Base-by-base conservation (phyloP, 2,329 filamentous ascomycete genomes). In the Hymenoscyphus fructigenus region DNA sequence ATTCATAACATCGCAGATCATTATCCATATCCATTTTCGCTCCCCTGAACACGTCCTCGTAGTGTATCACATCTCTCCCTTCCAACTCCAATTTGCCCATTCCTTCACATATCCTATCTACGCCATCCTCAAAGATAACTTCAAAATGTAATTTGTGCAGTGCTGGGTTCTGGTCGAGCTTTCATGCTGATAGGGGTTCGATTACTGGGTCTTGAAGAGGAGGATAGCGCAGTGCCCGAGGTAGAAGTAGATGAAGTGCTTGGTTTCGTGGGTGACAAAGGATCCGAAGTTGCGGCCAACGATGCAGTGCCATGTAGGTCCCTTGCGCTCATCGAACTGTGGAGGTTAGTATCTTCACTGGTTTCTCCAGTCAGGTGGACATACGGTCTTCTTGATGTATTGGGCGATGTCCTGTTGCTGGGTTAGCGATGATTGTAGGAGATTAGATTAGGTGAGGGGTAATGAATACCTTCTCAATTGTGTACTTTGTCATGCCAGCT, bases 191-290 rank as follows among this genome's bases (percentile, higher is more conserved):
- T 36, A 34, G 59, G 12, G 23, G 23, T 50, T 29, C 14, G 44
- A 65, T 71, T 88, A 98, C 87, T 97, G 94, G 50, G 95, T 99
- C 86, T 99, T 99, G 88, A 98, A 99, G 61, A 99, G 88, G 64
- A 99, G 86, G 77, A 99, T 98, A 66, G 95, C 95, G 79, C 93
- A 97, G 84, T 98, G 95, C 62, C 95, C 95, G 66, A 99, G 90
- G 83, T 99, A 99, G 83, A 99, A 99, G 83, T 99, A 99, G 78
- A 99, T 97, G 83, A 99, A 99, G 81, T 99, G 95, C 83, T 98
- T 98, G 32, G 95, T 98, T 80, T 98, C 95, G 76, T 99, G 95
- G 50, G 95, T 99, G 60, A 99, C 95, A 74, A 98, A 99, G 81
- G 94, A 98, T 73, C 95, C 95, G 81, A 99, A 99, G 84, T 99